These are phyloP conservation scores for Tricladium varicosporioides DNA, from an alignment of 2,329 filamentous ascomycete species.

Conservation along the genomic window DNA sequence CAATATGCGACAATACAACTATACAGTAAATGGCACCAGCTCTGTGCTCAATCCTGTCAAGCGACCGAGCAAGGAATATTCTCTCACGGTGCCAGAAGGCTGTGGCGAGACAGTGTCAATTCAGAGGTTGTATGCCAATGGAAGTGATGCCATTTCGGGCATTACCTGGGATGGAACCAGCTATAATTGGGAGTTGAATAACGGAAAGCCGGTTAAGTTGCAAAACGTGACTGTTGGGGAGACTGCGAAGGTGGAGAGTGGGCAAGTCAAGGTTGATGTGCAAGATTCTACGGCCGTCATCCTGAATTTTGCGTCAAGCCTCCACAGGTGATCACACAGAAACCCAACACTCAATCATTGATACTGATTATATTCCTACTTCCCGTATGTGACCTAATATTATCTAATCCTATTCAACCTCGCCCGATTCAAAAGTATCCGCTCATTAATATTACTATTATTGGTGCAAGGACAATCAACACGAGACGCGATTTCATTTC, in stretches of 20 bases:
- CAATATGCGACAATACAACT: conserved; percentile 60
- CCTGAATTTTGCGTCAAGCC: conserved; percentile 17
- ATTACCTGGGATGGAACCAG: conserved; percentile 61
- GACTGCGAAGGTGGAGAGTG: conserved; percentile 37
- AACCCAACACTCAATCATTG: too few relatives aligned
- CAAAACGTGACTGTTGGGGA: conserved; percentile 54
- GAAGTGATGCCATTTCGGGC: conserved; percentile 61
- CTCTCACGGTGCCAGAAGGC: conserved; percentile 37
- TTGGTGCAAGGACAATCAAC: too few relatives aligned
- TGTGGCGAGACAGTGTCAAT: conserved; percentile 35
- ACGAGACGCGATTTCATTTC: too few relatives aligned
- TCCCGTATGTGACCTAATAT: too few relatives aligned
- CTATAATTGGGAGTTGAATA: conserved; percentile 58
- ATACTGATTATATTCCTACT: too few relatives aligned
- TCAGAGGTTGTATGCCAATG: conserved; percentile 56
- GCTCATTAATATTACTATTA: too few relatives aligned
- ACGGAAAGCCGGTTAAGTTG: conserved; percentile 51
- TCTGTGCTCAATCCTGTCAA: conserved; percentile 27
- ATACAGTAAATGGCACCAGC: conserved; percentile 44
- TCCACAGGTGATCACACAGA: too few relatives aligned
- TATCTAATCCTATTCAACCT: too few relatives aligned
- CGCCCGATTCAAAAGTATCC: too few relatives aligned
- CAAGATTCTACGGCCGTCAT: conserved; percentile 41
- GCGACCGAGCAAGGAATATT: conserved; percentile 40
- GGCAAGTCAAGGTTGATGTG: conserved; percentile 39